These are phyloP conservation scores for Kwoniella europaea DNA, from an alignment of 768 basidiomycete species.

Conservation along the genomic window DNA sequence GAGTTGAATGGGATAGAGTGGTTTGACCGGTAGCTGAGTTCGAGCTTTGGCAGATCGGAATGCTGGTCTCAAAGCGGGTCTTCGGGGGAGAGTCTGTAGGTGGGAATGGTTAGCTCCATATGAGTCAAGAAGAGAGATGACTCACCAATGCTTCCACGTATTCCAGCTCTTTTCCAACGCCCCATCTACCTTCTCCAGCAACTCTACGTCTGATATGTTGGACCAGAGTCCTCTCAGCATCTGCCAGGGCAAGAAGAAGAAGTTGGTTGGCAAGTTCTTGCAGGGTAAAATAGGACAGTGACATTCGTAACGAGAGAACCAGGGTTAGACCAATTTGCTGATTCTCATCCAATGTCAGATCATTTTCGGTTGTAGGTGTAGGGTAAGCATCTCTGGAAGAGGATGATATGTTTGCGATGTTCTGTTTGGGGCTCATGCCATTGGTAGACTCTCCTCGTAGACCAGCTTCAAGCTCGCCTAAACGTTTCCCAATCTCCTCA, in stretches of 20 bases:
- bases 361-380: conserved; percentile 14
- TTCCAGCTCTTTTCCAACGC: conserved; percentile 50
- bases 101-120: neutral
- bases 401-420: neutral
- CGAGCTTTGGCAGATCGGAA: conserved; percentile 53
- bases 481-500: conserved; percentile 43
- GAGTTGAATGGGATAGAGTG: conserved; percentile 42
- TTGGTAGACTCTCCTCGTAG: conserved; percentile 19
- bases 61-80: conserved; percentile 49
- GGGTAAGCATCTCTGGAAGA: conserved; percentile 23
- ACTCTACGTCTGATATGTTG: conserved; percentile 51
- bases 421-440: conserved; percentile 13
- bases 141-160: conserved; percentile 48
- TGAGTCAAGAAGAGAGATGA: neutral
- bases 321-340: conserved; percentile 45
- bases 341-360: conserved; percentile 26
- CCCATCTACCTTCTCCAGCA: conserved; percentile 51
- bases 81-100: conserved; percentile 25
- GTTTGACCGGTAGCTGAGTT: conserved; percentile 38
- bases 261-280: conserved; percentile 47
- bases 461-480: conserved; percentile 49
- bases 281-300: conserved; percentile 52
- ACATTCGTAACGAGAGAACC: conserved; percentile 50
- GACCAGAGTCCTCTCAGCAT: conserved; percentile 50
- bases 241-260: conserved; percentile 34